These are phyloP conservation scores for Lepidium sativum DNA, from an alignment of 345 rosid genomes.

Conservation along the genomic window DNA sequence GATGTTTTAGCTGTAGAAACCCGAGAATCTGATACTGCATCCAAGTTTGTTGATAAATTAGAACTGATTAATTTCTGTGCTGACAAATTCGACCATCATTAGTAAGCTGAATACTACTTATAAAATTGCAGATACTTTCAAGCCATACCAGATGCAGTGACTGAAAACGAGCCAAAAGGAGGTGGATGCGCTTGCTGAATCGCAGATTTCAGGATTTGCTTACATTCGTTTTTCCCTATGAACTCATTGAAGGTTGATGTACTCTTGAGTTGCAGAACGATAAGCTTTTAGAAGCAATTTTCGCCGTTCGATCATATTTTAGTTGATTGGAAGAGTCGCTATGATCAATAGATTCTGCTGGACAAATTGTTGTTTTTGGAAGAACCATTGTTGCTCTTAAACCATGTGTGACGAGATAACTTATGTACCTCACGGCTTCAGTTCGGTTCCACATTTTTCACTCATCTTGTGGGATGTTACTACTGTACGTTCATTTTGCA, in stretches of 20 bases:
- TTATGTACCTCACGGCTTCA: background rate
- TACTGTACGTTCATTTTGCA: background rate
- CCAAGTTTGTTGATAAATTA: background rate
- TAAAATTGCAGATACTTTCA: constrained; percentile 48
- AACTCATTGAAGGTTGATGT: constrained; percentile 18
- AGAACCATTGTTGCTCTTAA: constrained; percentile 2
- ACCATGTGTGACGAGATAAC: background rate
- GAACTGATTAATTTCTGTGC: background rate
- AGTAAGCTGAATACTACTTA: background rate
- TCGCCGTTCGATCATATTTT: constrained; percentile 18
- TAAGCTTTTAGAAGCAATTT: constrained; percentile 21
- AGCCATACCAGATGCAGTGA: constrained; percentile 51
- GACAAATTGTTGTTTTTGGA: constrained; percentile 3
- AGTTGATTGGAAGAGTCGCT: constrained; percentile 22
- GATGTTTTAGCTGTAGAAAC: background rate
- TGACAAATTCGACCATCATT: background rate
- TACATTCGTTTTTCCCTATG: constrained; percentile 6
- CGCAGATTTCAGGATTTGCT: background rate
- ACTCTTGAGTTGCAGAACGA: constrained; percentile 16
- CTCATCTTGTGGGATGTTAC: background rate
- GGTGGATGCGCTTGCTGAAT: constrained; percentile 76
- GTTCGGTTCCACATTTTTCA: background rate
- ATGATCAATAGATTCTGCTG: constrained; percentile 18
- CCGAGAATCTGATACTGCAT: background rate
- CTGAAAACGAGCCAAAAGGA: constrained; percentile 55